Evolutionary conservation across 2,329 filamentous ascomycete species (phyloP).

Genomic region (Bipolaris gigantea): DNA sequence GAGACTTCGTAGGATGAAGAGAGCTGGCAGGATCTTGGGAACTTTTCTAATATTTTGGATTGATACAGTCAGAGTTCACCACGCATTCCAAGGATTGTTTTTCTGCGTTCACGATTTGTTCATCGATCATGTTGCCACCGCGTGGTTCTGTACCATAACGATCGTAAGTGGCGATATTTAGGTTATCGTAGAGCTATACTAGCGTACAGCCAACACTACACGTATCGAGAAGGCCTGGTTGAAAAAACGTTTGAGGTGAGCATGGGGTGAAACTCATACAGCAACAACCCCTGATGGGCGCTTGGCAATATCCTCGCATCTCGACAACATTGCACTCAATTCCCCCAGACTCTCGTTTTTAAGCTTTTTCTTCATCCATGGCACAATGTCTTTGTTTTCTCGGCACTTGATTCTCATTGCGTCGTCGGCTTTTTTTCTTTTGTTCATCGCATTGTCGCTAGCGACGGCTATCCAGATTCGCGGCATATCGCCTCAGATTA

Average conservation of each 20-base stretch:
- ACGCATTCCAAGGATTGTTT: not conserved
- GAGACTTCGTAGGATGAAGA: not conserved
- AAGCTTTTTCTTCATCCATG: not conserved
- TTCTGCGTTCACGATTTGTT: not conserved
- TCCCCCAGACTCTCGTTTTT: not conserved
- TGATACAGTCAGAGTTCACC: not conserved
- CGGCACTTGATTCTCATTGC: constrained; percentile 27
- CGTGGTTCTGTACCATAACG: too few species aligned
- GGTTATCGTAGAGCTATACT: not conserved
- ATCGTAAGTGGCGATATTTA: too few species aligned
- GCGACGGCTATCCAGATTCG: constrained; percentile 34
- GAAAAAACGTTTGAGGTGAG: constrained; percentile 1
- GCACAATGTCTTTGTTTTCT: constrained; percentile 24
- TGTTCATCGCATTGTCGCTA: constrained; percentile 36
- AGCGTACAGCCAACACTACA: not conserved
- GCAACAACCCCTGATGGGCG: constrained; percentile 17
- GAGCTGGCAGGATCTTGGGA: not conserved
- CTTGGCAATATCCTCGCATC: constrained; percentile 8
- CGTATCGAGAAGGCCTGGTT: not conserved
- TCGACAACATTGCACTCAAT: not conserved
- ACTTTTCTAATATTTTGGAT: not conserved
- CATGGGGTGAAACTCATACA: constrained; percentile 23
- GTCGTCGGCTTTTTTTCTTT: constrained; percentile 29
- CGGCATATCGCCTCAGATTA: constrained; percentile 24
- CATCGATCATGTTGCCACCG: not conserved